Evolutionary conservation across 768 basidiomycete genomes (phyloP).

Genomic region (Lenzites betulinus): DNA sequence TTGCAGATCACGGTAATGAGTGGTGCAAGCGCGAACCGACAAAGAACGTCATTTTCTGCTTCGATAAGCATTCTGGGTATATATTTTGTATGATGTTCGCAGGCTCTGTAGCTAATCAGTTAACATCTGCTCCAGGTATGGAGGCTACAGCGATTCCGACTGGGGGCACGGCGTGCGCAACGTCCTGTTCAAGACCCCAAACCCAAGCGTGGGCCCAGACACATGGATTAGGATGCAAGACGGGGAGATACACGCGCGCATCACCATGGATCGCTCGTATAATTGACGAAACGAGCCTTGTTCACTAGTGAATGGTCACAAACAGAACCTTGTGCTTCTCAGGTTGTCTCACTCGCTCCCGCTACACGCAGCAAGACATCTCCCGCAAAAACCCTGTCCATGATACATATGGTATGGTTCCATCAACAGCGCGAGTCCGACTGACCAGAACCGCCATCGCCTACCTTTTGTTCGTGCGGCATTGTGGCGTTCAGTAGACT

Average conservation of each 20-base stretch:
- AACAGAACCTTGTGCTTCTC: too few relatives aligned
- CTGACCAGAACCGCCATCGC: too few relatives aligned
- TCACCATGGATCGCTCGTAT: conserved; percentile 50
- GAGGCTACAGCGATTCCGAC: conserved; percentile 52
- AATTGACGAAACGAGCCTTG: too few relatives aligned
- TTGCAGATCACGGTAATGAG: conserved; percentile 72
- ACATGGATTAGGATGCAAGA: conserved; percentile 69
- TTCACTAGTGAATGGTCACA: too few relatives aligned
- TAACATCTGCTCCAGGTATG: conserved; percentile 49
- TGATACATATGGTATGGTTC: too few relatives aligned
- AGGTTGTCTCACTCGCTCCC: too few relatives aligned
- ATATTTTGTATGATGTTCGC: conserved; percentile 1
- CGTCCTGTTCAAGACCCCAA: conserved; percentile 54
- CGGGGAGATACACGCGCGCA: conserved; percentile 56
- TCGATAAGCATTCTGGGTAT: conserved; percentile 76
- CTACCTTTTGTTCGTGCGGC: too few relatives aligned
- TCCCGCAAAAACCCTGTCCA: too few relatives aligned
- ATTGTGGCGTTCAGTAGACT: too few relatives aligned
- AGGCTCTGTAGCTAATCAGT: too few relatives aligned
- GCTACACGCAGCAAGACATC: too few relatives aligned
- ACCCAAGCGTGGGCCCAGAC: conserved; percentile 48
- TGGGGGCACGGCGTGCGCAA: conserved; percentile 74
- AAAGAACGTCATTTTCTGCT: conserved; percentile 70
- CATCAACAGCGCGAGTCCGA: too few relatives aligned
- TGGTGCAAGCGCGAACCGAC: conserved; percentile 73